These are phyloP conservation scores for Candida quercuum DNA, from an alignment of 805 yeast species.

Conservation along the genomic window DNA sequence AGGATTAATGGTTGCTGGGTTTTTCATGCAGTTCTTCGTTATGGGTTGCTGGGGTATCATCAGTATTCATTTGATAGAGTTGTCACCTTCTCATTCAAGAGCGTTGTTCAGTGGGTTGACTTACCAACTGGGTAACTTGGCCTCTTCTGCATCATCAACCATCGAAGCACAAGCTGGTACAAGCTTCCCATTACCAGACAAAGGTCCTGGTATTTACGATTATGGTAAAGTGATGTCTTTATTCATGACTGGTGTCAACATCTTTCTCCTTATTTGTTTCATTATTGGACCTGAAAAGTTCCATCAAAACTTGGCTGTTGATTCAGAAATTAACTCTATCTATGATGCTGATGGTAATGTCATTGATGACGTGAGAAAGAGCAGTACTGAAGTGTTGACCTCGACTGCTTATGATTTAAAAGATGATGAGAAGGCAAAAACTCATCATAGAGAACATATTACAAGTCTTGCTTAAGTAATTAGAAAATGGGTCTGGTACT, in stretches of 20 bases:
- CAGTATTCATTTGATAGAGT: slow-evolving; percentile 61
- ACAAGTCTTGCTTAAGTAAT: too few relatives aligned
- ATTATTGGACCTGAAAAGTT: slow-evolving; percentile 55
- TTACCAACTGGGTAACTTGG: slow-evolving; percentile 31
- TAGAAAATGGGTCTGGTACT: background rate
- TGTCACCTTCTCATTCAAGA: slow-evolving; percentile 59
- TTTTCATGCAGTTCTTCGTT: slow-evolving; percentile 59
- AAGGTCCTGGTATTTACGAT: slow-evolving; percentile 34
- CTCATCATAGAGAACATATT: slow-evolving; percentile 1
- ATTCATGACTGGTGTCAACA: slow-evolving; percentile 62
- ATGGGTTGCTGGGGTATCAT: slow-evolving; percentile 75
- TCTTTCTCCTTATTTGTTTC: slow-evolving; percentile 40
- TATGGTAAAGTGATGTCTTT: slow-evolving; percentile 72
- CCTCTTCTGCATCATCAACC: slow-evolving; percentile 51
- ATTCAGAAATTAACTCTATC: slow-evolving; percentile 14
- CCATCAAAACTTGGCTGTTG: slow-evolving; percentile 30
- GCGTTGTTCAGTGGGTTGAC: slow-evolving; percentile 57
- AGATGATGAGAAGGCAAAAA: background rate
- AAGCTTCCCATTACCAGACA: slow-evolving; percentile 17
- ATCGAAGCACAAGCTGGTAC: slow-evolving; percentile 46
- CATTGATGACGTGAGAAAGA: slow-evolving; percentile 5
- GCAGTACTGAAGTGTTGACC: slow-evolving; percentile 8
- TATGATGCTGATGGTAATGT: background rate
- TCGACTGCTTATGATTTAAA: background rate
- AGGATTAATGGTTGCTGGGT: slow-evolving; percentile 54